Conservation (phyloP, 768 basidiomycete genomes). For the Lactarius trivialis region DNA sequence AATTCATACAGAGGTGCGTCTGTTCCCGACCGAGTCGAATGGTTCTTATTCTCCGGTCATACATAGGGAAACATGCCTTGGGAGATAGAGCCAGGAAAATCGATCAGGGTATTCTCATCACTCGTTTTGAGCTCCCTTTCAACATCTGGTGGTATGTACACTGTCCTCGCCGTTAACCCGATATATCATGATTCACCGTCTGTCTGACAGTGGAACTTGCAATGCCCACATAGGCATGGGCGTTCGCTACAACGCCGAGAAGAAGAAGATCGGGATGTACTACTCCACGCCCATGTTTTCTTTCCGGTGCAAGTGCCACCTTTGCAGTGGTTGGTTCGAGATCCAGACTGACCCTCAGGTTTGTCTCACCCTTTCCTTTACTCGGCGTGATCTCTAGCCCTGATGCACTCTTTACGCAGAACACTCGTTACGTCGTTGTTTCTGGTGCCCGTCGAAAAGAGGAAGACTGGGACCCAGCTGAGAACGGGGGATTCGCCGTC, state of each 20-base stretch:
- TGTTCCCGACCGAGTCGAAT: background rate
- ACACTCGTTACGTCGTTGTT: constrained; percentile 88
- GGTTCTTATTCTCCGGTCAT: constrained; percentile 1
- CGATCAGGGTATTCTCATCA: constrained; percentile 93
- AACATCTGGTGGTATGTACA: constrained; percentile 87
- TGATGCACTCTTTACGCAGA: constrained; percentile 43
- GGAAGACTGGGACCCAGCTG: constrained; percentile 95
- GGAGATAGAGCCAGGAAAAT: constrained; percentile 92
- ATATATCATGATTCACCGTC: background rate
- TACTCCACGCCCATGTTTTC: constrained; percentile 91
- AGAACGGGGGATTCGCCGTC: constrained; percentile 87
- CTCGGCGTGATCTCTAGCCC: background rate
- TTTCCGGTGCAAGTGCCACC: constrained; percentile 96
- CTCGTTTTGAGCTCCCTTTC: constrained; percentile 92
- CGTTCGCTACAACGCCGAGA: constrained; percentile 99
- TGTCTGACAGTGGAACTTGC: constrained; percentile 70
- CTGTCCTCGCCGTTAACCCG: background rate
- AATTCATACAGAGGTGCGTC: constrained; percentile 61
- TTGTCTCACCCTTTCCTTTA: constrained; percentile 14
- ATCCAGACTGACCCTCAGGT: constrained; percentile 97
- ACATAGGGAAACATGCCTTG: constrained; percentile 83
- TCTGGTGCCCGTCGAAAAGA: constrained; percentile 93
- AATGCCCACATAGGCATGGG: constrained; percentile 98
- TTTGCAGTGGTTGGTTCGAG: constrained; percentile 96
- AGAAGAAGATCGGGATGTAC: constrained; percentile 93